Base-by-base conservation (phyloP, 75 land plant genomes). In the Adiantum capillusveneris region DNA sequence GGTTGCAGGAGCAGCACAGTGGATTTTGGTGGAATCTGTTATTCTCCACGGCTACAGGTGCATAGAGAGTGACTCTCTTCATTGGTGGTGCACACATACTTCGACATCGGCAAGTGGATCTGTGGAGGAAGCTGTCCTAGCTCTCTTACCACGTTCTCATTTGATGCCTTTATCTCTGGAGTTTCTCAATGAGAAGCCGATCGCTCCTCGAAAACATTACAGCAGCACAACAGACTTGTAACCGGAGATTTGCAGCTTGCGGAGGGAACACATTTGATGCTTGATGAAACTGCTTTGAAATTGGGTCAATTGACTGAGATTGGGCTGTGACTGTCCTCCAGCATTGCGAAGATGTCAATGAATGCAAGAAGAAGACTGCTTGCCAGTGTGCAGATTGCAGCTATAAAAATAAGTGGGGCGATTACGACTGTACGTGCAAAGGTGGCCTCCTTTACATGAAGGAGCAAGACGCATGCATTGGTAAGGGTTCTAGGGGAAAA, bases 391-490 rank as follows among this genome's bases (percentile, higher is more conserved):
- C 88, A 26, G 73, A 79, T 27, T 81, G 82, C 66, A 79, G 53
- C 61, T 81, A 84, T 64, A 80, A 80, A 46, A 76, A 87, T 58
- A 83, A 81, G 31, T 87, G 79, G 77, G 87, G 84, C 11, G 66
- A 77, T 63, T 83, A 80, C 52, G 82, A 87, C 1, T 87, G 91
- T 64, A 66, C 59, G 25, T 83, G 87, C 57, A 68, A 71, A 60
- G 87, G 82, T 2, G 84, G 70, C 55, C 78, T 79, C 27, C 44
- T 87, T 53, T 87, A 83, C 66, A 83, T 87, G 28, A 74, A 62
- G 56, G 91, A 83, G 29, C 91, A 80, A 56, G 91, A 87, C 58
- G 78, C 91, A 20, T 87, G 91, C 75, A 80, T 83, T 57, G 83
- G 59, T 24, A 79, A 62, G 43, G 69, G 58, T 74, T 36, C 51